A percentile compares a stretch with the other conserved stretches of the same genome.
These are phyloP conservation scores for Lasiosphaeria ovina DNA, from an alignment of 495 filamentous ascomycete species.

Conservation along the genomic window DNA sequence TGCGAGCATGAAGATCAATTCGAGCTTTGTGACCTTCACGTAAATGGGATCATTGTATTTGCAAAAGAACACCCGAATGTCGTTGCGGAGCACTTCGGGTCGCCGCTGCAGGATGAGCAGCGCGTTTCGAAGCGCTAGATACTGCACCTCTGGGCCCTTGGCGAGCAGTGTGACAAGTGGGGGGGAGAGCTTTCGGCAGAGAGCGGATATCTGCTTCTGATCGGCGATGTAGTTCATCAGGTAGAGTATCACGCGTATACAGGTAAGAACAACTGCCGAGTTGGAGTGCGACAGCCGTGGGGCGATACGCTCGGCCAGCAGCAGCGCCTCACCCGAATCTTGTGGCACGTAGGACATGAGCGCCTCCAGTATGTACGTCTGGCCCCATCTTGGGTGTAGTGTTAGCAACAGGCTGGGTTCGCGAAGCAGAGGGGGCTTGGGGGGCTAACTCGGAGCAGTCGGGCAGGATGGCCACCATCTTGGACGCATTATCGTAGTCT, in stretches of 20 bases:
- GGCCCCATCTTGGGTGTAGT: slow-evolving; percentile 73
- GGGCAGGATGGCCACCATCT: slow-evolving; percentile 92
- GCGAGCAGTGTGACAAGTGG: slow-evolving; percentile 93
- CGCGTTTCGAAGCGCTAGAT: slow-evolving; percentile 91
- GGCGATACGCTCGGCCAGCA: slow-evolving; percentile 90
- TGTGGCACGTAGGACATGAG: slow-evolving; percentile 98
- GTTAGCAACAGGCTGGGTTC: slow-evolving; percentile 24
- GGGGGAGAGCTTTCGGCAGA: slow-evolving; percentile 92
- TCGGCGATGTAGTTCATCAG: slow-evolving; percentile 99
- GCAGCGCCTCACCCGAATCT: slow-evolving; percentile 78
- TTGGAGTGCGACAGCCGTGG: slow-evolving; percentile 95
- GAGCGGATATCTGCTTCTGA: slow-evolving; percentile 80
- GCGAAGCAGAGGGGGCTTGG: not conserved
- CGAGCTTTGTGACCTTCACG: slow-evolving; percentile 98
- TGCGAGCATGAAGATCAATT: slow-evolving; percentile 98
- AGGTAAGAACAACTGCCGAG: slow-evolving; percentile 92
- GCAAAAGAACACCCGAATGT: slow-evolving; percentile 98
- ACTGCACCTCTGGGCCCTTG: slow-evolving; percentile 96
- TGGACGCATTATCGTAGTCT: slow-evolving; percentile 94
- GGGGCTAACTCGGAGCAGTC: slow-evolving; percentile 92
- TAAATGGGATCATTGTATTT: slow-evolving; percentile 99
- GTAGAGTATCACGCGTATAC: slow-evolving; percentile 92
- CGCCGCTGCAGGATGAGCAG: slow-evolving; percentile 89
- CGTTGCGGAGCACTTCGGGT: slow-evolving; percentile 91
- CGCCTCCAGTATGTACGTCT: slow-evolving; percentile 97